A percentile compares a stretch with the other conserved stretches of the same genome.
Evolutionary conservation across 768 basidiomycete species (phyloP).

Genomic region (Cystoderma amianthinum): DNA sequence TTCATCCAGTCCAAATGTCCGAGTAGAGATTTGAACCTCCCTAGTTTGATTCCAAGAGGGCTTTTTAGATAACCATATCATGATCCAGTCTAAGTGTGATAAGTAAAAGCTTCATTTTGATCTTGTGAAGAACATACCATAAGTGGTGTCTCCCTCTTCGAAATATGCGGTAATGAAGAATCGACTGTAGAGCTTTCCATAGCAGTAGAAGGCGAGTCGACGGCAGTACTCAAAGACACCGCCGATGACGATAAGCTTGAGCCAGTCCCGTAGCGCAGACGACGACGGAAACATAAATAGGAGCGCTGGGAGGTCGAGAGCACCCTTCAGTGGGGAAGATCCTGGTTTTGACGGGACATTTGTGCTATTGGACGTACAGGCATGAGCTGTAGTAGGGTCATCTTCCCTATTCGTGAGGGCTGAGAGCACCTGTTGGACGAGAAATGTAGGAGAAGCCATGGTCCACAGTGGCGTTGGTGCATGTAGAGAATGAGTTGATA

Average conservation of each 20-base stretch:
- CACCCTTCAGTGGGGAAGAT: slow-evolving; percentile 7
- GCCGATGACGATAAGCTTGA: slow-evolving; percentile 57
- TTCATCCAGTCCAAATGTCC: slow-evolving; percentile 24
- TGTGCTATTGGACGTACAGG: slow-evolving; percentile 6
- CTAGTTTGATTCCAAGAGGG: slow-evolving; percentile 53
- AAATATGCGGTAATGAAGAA: slow-evolving; percentile 62
- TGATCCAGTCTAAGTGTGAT: slow-evolving; percentile 50
- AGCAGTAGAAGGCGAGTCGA: slow-evolving; percentile 33
- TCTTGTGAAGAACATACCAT: slow-evolving; percentile 28
- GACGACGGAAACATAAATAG: slow-evolving; percentile 42
- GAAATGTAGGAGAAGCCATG: slow-evolving; percentile 17
- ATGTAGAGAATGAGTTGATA: not conserved
- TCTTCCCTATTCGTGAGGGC: slow-evolving; percentile 5
- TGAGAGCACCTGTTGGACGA: slow-evolving; percentile 16
- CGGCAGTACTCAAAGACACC: slow-evolving; percentile 54
- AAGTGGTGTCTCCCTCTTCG: slow-evolving; percentile 50
- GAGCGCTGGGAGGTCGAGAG: slow-evolving; percentile 21
- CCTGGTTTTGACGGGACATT: slow-evolving; percentile 5
- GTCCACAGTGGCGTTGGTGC: not conserved
- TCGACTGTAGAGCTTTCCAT: slow-evolving; percentile 35
- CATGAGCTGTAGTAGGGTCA: slow-evolving; percentile 1
- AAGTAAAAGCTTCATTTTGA: slow-evolving; percentile 2
- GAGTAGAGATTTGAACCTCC: slow-evolving; percentile 44
- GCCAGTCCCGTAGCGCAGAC: slow-evolving; percentile 54
- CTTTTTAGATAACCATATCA: slow-evolving; percentile 60